Evolutionary conservation across 1,284 basidiomycete genomes (phyloP), one percentile per base, ranked within the genome.

Genomic region (Sanghuangporus weigelae): DNA sequence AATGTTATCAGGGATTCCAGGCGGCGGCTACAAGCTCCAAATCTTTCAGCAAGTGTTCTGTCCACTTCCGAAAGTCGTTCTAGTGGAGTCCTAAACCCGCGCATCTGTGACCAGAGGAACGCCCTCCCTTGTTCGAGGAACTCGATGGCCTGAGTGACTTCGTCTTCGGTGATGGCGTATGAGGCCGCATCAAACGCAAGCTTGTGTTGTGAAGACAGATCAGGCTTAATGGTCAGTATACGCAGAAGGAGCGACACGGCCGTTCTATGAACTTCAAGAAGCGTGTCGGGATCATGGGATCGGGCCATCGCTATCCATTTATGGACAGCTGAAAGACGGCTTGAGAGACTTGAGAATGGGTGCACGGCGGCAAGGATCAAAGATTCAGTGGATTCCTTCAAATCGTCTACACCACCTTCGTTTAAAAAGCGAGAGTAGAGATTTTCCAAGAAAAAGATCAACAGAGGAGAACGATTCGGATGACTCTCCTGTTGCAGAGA

Each of bases 81-180:
- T 12, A 53, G 21, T 21, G 40, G 14, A 10, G 46, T 54, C n/a
- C 59, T n/a, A 36, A 60, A 39, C 4, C 59, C 38, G 11, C 48
- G 38, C 36, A 60, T 38, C 16, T 60, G 48, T 31, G 50, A 51
- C 59, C 59, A 60, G 14, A 50, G 19, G 21, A 60, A 39, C 8
- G 23, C 48, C 35, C 48, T 60, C 40, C 59, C 59, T 21, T 60
- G 59, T 49, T 60, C 59, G n/a, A 60, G 48, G 7, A 60, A n/a
- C 38, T 51, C 59, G 8, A 60, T 35, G 14, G 59, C 59, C 16
- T 39, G 6, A 6, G 7, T 31, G 10, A 53, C 1, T 31, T 36
- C 19, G 3, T 16, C 40, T 21, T 6, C 6, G n/a, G 36, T 31
- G n/a, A 53, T 50, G 14, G 59, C 59, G 23, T 39, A 60, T 36